Evolutionary conservation across 164 flowering plant species (phyloP), one percentile per base, ranked within the genome.

Genomic region (Macadamia tetraphylla): DNA sequence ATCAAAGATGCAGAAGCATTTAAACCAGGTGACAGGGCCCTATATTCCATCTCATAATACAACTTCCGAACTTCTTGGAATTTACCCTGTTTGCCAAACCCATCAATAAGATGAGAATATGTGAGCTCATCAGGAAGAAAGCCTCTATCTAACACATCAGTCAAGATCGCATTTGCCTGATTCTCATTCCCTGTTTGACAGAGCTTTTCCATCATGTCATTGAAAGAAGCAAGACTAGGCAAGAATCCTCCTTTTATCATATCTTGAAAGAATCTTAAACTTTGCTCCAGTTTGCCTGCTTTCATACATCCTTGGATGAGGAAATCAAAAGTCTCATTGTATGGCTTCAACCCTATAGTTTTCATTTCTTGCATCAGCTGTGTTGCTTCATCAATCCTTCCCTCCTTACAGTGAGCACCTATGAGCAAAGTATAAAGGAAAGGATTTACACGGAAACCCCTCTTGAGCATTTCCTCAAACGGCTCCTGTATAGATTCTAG

Each of bases 31-130:
- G 81, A 62, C 11, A 83, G 63, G 9, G 77, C 79, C 53, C 75
- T 81, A 74, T 71, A 81, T 52, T 79, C 86, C 92, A 88, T 89
- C 76, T 94, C 98, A 77, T 88, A 76, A 53, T 80, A 91, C 66
- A 89, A 76, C 77, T 89, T 88, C 58, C 87, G 77, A 73, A 78
- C 81, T 69, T 83, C 86, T 23, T 82, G 76, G 29, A 77, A 35
- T 8, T 81, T 73, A 35, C 86, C 86, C 52, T 64, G 74, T 70
- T 64, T 85, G 9, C 76, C 80, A 80, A 78, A 88, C 3, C 88
- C 97, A 58, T 79, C 74, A 64, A 91, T 84, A 17, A 94, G 85
- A 78, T 64, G 72, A 40, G 81, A 64, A 70, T 84, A 94, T 6
- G 93, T 91, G 43, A 40, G 62, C 65, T 84, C 90, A 68, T 82